Conservation (phyloP, 106 monocot genomes). For the Acorus calamus region DNA sequence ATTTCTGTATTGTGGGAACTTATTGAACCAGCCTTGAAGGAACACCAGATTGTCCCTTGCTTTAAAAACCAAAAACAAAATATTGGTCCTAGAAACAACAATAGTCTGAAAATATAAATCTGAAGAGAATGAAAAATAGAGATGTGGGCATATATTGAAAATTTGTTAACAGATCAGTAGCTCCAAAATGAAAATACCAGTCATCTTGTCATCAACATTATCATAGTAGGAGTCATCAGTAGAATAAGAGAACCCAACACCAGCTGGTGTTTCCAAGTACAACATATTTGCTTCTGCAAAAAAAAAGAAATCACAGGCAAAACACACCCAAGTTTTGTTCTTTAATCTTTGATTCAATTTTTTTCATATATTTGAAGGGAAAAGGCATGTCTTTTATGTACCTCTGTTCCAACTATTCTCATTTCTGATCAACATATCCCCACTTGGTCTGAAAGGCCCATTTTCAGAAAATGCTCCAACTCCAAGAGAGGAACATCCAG, state of each 20-base stretch:
- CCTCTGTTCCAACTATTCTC: constrained; percentile 99
- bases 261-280: constrained; percentile 77
- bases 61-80: constrained; percentile 26
- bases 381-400: constrained; percentile 11
- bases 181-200: constrained; percentile 26
- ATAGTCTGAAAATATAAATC: not conserved
- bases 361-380: constrained; percentile 1
- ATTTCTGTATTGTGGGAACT: constrained; percentile 72
- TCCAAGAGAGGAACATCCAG: constrained; percentile 95
- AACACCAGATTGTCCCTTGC: constrained; percentile 89
- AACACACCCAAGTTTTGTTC: not conserved
- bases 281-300: constrained; percentile 69
- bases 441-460: constrained; percentile 92
- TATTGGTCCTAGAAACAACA: not conserved
- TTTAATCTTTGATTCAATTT: not conserved
- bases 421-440: constrained; percentile 59
- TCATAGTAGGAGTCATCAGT: constrained; percentile 48
- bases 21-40: constrained; percentile 52
- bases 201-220: constrained; percentile 59
- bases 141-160: too few relatives aligned
- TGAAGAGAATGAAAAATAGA: not conserved
- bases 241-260: constrained; percentile 77
- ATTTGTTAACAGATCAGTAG: too few relatives aligned
- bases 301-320: not conserved
- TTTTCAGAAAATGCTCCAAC: constrained; percentile 99